Base-by-base conservation (phyloP, 768 basidiomycete species). In the Leccinum ochraceum region DNA sequence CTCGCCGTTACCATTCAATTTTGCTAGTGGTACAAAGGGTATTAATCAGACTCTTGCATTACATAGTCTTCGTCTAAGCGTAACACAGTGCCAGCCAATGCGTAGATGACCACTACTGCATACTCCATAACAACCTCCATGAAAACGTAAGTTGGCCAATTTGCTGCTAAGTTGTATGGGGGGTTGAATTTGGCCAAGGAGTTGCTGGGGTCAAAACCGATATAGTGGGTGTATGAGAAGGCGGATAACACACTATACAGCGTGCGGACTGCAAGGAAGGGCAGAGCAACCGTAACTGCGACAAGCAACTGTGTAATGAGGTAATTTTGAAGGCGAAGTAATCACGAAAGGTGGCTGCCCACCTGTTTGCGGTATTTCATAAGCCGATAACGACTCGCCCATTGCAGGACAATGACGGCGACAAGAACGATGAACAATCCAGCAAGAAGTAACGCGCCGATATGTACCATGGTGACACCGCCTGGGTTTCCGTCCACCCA, bases 71-170 rank as follows among this genome's bases (percentile, higher is more conserved):
- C 60, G 32, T 77, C 62, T 54, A 76, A 57, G 26, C 61, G 73
- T 14, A 73, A 36, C 20, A 59, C n/a, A n/a, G 60, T 67, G 30
- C 77, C 77, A 0, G 72, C 69, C 39, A 66, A 48, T 10, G 65
- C 58, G 61, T 78, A 89, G 54, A 87, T 75, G 34, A 77, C 59
- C 53, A 78, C 77, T 13, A 81, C 76, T 39, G 78, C 67, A 65
- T 77, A 85, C 71, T 89, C 88, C 83, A 84, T 84, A 44, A 88
- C 60, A 32, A 86, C 74, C 10, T 80, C 80, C 76, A 89, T 81
- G 57, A 80, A 71, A 28, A 89, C 77, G 68, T 80, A 90, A 63
- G 83, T 64, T 52, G 80, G 70, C 85, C 84, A 88, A 58, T 80
- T 71, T 28, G 87, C 86, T 2, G 3, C 0, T 32, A 32, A 79